These are phyloP conservation scores for Kalmusia sp. DNA, from an alignment of 2,329 filamentous ascomycete genomes.

Conservation along the genomic window DNA sequence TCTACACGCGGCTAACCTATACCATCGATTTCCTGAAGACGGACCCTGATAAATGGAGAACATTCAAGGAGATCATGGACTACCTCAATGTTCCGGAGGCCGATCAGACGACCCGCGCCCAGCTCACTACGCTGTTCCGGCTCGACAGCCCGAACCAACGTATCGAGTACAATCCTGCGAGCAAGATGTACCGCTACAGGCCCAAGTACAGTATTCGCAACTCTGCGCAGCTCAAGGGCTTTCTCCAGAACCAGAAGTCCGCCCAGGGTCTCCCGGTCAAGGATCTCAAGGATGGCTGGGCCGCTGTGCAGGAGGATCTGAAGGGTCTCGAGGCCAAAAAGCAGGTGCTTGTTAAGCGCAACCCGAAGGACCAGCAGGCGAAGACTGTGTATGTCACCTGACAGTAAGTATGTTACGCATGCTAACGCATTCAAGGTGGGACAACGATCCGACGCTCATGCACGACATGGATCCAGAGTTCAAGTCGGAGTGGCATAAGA, in stretches of 20 bases:
- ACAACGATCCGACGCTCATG: slow-evolving; percentile 80
- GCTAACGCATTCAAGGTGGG: slow-evolving; percentile 60
- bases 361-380: slow-evolving; percentile 89
- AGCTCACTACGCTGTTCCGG: slow-evolving; percentile 72
- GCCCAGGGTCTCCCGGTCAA: slow-evolving; percentile 83
- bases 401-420: neutral
- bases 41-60: slow-evolving; percentile 68
- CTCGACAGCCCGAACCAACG: slow-evolving; percentile 64
- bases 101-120: slow-evolving; percentile 60
- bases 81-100: slow-evolving; percentile 76
- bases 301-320: slow-evolving; percentile 80
- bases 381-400: slow-evolving; percentile 66
- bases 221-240: slow-evolving; percentile 77
- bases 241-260: slow-evolving; percentile 82
- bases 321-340: slow-evolving; percentile 78
- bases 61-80: slow-evolving; percentile 77
- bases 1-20: slow-evolving; percentile 87
- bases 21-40: slow-evolving; percentile 70
- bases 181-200: slow-evolving; percentile 80
- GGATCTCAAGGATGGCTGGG: slow-evolving; percentile 96
- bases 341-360: slow-evolving; percentile 83
- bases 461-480: slow-evolving; percentile 84
- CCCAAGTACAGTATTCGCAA: slow-evolving; percentile 84
- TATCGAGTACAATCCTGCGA: slow-evolving; percentile 62
- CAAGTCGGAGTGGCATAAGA: slow-evolving; percentile 80